These are phyloP conservation scores for Sinapis alba DNA, from an alignment of 441 rosid species.

Conservation along the genomic window DNA sequence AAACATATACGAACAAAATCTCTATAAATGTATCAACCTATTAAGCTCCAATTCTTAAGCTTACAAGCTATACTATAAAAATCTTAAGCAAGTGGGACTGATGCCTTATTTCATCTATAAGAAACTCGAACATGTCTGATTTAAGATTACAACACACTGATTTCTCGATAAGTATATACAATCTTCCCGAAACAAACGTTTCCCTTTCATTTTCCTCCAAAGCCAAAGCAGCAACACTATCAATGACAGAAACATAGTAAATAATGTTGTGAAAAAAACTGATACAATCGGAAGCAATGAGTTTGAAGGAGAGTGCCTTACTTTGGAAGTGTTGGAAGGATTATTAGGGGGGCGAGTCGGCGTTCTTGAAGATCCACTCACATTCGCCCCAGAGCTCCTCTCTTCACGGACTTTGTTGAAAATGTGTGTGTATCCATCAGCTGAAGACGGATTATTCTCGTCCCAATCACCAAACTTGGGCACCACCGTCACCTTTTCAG, in stretches of 20 bases:
- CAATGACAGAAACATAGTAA: not conserved
- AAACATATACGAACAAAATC: too few species aligned
- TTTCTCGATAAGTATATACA: constrained; percentile 29
- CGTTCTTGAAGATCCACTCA: constrained; percentile 47
- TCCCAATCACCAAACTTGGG: constrained; percentile 97
- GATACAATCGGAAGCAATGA: not conserved
- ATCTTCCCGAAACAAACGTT: not conserved
- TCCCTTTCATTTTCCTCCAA: constrained; percentile 35
- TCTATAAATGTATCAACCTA: too few species aligned
- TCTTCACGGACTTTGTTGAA: constrained; percentile 87
- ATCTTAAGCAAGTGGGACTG: constrained; percentile 16
- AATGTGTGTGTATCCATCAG: constrained; percentile 85
- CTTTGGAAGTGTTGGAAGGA: constrained; percentile 27
- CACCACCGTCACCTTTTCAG: constrained; percentile 74
- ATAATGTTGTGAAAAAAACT: not conserved
- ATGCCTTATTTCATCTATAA: constrained; percentile 27
- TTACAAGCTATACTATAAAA: too few species aligned
- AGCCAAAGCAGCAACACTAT: constrained; percentile 45
- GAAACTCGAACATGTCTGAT: not conserved
- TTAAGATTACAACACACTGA: constrained; percentile 11
- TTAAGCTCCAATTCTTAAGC: too few species aligned
- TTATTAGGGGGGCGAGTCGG: constrained; percentile 9
- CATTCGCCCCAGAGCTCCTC: constrained; percentile 57
- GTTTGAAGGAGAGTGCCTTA: constrained; percentile 13
- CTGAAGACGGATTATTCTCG: constrained; percentile 77